These are phyloP conservation scores for Syzygium aromaticum DNA, from an alignment of 345 rosid genomes.

Conservation along the genomic window DNA sequence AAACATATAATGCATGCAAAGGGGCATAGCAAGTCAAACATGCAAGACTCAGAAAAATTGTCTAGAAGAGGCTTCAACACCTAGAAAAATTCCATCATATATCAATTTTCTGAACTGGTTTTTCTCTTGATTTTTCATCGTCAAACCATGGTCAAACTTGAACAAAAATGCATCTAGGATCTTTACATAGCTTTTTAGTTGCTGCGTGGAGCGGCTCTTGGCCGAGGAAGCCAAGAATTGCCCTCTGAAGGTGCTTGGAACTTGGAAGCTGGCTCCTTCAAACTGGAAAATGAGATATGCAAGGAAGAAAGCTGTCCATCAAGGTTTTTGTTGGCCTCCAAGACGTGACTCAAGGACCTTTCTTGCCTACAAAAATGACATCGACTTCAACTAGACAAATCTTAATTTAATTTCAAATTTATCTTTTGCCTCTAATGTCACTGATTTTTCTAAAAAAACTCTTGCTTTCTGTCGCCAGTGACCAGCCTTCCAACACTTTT, in stretches of 20 bases:
- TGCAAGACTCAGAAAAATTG: not conserved
- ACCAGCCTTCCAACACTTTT: too few species aligned
- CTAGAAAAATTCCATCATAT: not conserved
- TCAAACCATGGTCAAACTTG: not conserved
- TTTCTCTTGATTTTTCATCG: not conserved
- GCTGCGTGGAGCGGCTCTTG: not conserved
- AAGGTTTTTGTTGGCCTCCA: not conserved
- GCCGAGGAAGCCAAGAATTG: not conserved
- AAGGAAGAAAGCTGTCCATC: not conserved
- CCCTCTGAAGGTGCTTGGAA: not conserved
- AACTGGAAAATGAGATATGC: not conserved
- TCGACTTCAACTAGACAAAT: not conserved
- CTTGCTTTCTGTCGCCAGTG: not conserved
- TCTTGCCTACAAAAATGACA: not conserved
- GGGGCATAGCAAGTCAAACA: not conserved
- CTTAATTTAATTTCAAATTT: too few species aligned
- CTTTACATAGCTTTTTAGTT: not conserved
- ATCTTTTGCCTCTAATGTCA: too few species aligned
- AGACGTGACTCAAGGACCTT: not conserved
- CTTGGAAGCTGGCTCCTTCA: not conserved
- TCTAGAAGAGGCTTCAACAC: not conserved
- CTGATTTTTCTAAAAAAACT: not conserved
- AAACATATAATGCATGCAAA: not conserved
- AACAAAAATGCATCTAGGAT: not conserved
- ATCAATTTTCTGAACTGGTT: not conserved